Conservation (phyloP, 1,284 basidiomycete genomes). For the Tylopilus microsporus region DNA sequence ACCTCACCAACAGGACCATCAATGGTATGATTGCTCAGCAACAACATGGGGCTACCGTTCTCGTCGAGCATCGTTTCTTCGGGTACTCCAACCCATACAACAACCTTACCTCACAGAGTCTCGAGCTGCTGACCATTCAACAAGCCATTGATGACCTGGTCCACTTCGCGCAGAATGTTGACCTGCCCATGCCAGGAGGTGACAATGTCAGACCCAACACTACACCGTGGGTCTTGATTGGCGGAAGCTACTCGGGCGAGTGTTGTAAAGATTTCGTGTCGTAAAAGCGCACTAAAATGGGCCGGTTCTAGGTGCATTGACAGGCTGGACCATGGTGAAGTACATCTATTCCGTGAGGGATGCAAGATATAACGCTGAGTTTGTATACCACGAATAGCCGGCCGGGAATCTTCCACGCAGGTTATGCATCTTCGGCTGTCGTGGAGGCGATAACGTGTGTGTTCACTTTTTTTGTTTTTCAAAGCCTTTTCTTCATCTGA, state of each 20-base stretch:
- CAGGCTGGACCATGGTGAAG: slow-evolving; percentile 70
- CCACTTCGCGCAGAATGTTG: slow-evolving; percentile 64
- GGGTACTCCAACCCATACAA: slow-evolving; percentile 54
- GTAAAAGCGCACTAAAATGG: neutral
- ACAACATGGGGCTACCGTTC: slow-evolving; percentile 56
- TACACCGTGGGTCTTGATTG: slow-evolving; percentile 41
- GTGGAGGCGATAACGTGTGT: too few species aligned
- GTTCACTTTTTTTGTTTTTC: too few species aligned
- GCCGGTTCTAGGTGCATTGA: slow-evolving; percentile 43
- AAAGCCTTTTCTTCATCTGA: neutral
- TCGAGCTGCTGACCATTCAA: slow-evolving; percentile 59
- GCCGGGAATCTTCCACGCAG: neutral
- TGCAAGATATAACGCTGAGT: too few species aligned
- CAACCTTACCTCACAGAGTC: slow-evolving; percentile 56
- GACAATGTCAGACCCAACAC: slow-evolving; percentile 47
- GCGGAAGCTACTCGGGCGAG: slow-evolving; percentile 64
- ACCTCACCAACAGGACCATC: slow-evolving; percentile 61
- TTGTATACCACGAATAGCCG: neutral
- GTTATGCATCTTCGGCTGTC: too few species aligned
- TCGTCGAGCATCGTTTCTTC: slow-evolving; percentile 57
- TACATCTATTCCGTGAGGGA: slow-evolving; percentile 29
- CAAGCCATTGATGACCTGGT: slow-evolving; percentile 69
- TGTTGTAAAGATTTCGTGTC: neutral
- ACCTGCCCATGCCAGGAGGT: slow-evolving; percentile 63
- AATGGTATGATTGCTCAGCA: slow-evolving; percentile 66